A percentile compares a stretch with the other conserved stretches of the same genome.
Conservation (phyloP, 257 asterid species). For the Solanum chilense region DNA sequence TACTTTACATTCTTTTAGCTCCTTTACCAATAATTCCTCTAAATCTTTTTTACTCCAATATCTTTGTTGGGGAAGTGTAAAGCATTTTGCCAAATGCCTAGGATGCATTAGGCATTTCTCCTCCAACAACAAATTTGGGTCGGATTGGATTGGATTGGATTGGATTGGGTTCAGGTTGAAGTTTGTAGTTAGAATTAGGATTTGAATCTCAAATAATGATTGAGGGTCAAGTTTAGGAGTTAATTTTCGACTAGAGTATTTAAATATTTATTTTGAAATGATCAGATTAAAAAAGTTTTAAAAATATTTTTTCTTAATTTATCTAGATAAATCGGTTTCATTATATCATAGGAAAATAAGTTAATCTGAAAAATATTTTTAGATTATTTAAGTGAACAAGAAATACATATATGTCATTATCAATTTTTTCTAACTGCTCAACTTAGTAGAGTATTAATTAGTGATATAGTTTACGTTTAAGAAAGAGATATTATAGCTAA, state of each 20-base stretch:
- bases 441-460: background rate
- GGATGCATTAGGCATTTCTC: background rate
- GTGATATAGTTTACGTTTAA: background rate
- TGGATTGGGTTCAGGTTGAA: background rate
- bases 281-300: background rate
- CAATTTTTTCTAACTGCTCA: background rate
- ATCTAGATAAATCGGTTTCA: background rate
- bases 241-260: background rate
- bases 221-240: background rate
- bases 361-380: background rate
- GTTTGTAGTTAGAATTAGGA: background rate
- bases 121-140: background rate
- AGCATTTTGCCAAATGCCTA: background rate
- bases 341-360: background rate
- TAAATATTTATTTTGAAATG: background rate
- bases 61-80: conserved; percentile 22
- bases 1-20: background rate
- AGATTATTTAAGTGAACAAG: background rate
- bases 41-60: background rate
- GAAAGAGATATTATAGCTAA: no score
- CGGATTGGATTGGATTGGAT: background rate
- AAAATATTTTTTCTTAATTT: no score
- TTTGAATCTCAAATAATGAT: background rate
- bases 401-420: background rate
- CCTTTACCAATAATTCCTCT: background rate